phyloP scores from a whole-genome alignment of 108 stramenopile genomes.

The Nitzschia sp. region DNA sequence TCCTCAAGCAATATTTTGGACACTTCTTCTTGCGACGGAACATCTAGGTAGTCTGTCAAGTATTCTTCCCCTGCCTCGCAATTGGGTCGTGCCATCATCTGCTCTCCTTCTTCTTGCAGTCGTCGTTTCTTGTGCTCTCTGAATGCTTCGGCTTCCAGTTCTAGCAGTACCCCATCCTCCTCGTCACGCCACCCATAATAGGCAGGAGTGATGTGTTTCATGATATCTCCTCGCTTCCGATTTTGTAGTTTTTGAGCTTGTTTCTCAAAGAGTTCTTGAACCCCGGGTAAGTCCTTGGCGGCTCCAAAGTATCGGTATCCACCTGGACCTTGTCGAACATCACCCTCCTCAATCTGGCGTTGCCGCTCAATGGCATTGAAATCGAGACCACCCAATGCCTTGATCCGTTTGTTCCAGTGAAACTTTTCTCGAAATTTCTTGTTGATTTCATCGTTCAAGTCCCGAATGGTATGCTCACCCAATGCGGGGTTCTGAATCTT shows the following conservation, averaged over 20 bases:
- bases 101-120: conserved; percentile 17
- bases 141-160: conserved; percentile 70
- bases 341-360: conserved; percentile 71
- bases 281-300: conserved; percentile 93
- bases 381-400: conserved; percentile 86
- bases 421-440: conserved; percentile 91
- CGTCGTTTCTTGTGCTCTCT: conserved; percentile 32
- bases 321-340: conserved; percentile 51
- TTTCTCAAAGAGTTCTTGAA: conserved; percentile 85
- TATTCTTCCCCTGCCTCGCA: conserved; percentile 6
- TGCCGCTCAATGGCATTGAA: conserved; percentile 74
- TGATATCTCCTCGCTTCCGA: conserved; percentile 71
- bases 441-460: conserved; percentile 98
- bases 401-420: conserved; percentile 93
- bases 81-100: conserved; percentile 14
- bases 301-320: conserved; percentile 96
- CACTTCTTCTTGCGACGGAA: conserved; percentile 72
- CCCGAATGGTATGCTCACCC: conserved; percentile 95
- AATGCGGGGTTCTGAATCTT: conserved; percentile 94
- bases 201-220: conserved; percentile 84
- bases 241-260: conserved; percentile 54
- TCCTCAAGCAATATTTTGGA: conserved; percentile 55
- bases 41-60: conserved; percentile 38
- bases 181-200: conserved; percentile 95
- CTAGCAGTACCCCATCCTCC: conserved; percentile 85